Evolutionary conservation across 306 rosid genomes (phyloP), one percentile per base, ranked within the genome.

Genomic region (Astragalus glycyphyllos): DNA sequence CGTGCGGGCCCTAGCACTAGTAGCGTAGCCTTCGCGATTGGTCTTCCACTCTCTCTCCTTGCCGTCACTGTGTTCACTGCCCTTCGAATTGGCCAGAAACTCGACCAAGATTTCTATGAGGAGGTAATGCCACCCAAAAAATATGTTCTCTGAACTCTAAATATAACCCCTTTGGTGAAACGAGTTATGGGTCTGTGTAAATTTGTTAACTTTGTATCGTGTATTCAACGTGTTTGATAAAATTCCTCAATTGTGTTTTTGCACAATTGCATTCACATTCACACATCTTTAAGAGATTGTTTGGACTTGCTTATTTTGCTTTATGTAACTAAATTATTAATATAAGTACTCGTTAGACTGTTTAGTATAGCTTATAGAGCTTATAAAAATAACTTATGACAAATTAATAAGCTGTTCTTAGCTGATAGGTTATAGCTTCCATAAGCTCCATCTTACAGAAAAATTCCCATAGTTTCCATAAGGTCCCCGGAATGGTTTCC

Each of bases 81-180:
- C 3, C 72, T 85, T 38, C 77, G 79, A 75, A 80, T 92, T 10
- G 87, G 83, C 9, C 79, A 87, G 4, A 85, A 84, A 68, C 96
- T 92, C 61, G 96, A 92, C 81, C 64, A 60, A 45, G 85, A 88
- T 3, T 92, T 74, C 71, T 85, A 83, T 4, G 92, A 90, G 69
- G 97, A 87, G 92, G 98, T 92, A 82, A 38, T 35, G 54, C 2
- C 2, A 23, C 7, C 11, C 51, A 0, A 3, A 48, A 31, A 15
- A 5, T 14, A n/a, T 0, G 1, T 10, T 42, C 7, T 57, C 1
- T 1, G 5, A 46, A 46, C 15, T 46, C 16, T 4, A 12, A 46
- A 46, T 6, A 3, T 8, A 10, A 42, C 20, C 15, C 15, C 23
- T 64, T 63, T 50, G 34, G 26, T 15, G 42, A 12, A 42, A 11